Evolutionary conservation across 2,329 filamentous ascomycete genomes (phyloP).

Genomic region (Rutstroemia sydowiana): DNA sequence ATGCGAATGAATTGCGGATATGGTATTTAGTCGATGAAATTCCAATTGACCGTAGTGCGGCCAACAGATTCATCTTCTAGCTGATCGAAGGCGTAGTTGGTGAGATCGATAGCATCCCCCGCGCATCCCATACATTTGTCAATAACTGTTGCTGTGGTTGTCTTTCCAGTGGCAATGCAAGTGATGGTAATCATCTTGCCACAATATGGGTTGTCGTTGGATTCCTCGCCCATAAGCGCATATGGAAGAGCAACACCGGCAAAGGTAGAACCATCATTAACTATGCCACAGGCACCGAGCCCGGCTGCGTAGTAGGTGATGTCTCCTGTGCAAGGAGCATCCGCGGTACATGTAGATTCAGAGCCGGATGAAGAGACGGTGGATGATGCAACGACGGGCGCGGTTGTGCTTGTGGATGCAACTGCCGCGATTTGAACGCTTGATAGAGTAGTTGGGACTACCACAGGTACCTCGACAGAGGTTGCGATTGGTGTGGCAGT

Average conservation of each 20-base stretch:
- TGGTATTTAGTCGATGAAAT: conserved; percentile 32
- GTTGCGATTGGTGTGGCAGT: conserved; percentile 5
- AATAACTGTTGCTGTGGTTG: conserved; percentile 49
- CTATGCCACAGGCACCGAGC: conserved; percentile 59
- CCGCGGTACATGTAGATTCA: conserved; percentile 26
- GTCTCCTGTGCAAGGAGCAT: conserved; percentile 46
- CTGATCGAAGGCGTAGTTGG: conserved; percentile 27
- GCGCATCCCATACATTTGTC: conserved; percentile 73
- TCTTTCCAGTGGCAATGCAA: conserved; percentile 53
- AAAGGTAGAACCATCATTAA: conserved; percentile 47
- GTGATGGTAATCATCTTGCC: conserved; percentile 61
- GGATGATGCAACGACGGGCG: conserved; percentile 13
- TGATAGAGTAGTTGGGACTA: conserved; percentile 1
- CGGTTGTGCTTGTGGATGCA: conserved; percentile 1
- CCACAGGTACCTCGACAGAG: neutral
- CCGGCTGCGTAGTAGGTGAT: conserved; percentile 70
- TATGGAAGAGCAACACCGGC: conserved; percentile 64
- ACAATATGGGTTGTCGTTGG: conserved; percentile 66
- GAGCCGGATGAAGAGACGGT: conserved; percentile 15
- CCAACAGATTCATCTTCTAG: conserved; percentile 42
- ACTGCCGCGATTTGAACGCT: conserved; percentile 3
- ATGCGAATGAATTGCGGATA: neutral
- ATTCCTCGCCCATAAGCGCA: conserved; percentile 52
- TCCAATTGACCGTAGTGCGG: conserved; percentile 39
- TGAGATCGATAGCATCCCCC: conserved; percentile 51